Conservation (phyloP, 306 rosid species). For the Parietaria judaica region DNA sequence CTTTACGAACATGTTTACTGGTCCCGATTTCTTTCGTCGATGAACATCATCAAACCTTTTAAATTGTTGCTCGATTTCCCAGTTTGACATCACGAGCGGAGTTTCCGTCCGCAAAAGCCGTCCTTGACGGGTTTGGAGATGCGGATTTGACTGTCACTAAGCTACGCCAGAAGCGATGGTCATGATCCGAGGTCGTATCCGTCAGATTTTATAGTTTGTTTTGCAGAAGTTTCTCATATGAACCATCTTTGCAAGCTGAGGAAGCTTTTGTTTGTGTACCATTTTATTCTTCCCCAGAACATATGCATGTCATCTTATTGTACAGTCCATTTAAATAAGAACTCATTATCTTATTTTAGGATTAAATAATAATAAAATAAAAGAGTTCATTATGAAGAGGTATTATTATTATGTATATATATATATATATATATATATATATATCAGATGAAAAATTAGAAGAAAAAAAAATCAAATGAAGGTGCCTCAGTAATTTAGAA, state of each 20-base stretch:
- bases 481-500: no score
- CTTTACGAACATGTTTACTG: neutral
- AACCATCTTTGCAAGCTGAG: neutral
- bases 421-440: no score
- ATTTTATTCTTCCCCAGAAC: neutral
- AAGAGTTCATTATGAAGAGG: no score
- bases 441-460: no score
- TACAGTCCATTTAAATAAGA: neutral
- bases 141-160: slow-evolving; percentile 70
- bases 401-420: no score
- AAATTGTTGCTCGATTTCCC: slow-evolving; percentile 13
- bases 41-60: neutral
- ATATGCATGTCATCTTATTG: neutral
- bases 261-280: neutral
- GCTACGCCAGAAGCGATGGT: slow-evolving; percentile 40
- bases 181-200: neutral
- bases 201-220: neutral
- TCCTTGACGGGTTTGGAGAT: slow-evolving; percentile 79
- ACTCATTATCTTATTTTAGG: no score
- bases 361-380: no score
- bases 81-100: slow-evolving; percentile 90
- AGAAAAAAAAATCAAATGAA: no score
- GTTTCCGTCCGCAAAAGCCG: slow-evolving; percentile 77
- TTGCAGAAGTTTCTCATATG: neutral
- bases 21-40: neutral